Percentiles rank a stretch among this genome's conserved stretches.
Evolutionary conservation across 805 yeast genomes (phyloP).

Genomic region (Yamadazyma tumulicola): DNA sequence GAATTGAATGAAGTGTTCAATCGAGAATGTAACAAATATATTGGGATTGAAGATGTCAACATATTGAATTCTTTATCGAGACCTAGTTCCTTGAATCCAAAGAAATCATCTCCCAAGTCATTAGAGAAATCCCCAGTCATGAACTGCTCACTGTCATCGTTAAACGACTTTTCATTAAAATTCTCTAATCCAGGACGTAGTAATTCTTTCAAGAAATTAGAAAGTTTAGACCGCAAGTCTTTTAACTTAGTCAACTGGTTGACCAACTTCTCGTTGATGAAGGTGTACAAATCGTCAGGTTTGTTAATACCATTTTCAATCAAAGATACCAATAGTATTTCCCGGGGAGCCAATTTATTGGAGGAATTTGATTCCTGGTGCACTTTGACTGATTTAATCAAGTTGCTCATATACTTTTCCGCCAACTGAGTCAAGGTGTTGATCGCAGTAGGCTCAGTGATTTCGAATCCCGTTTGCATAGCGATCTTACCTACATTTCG

Average conservation of each 20-base stretch:
- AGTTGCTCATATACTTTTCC: slow-evolving; percentile 70
- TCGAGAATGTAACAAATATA: slow-evolving; percentile 79
- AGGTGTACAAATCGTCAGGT: slow-evolving; percentile 71
- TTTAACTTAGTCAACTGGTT: slow-evolving; percentile 66
- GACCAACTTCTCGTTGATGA: slow-evolving; percentile 66
- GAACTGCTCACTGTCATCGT: slow-evolving; percentile 90
- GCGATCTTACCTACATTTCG: slow-evolving; percentile 72
- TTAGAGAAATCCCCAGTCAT: slow-evolving; percentile 91
- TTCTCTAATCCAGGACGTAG: slow-evolving; percentile 78
- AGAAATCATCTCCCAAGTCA: slow-evolving; percentile 95
- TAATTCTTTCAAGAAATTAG: slow-evolving; percentile 70
- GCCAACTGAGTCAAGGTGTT: slow-evolving; percentile 81
- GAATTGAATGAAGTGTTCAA: slow-evolving; percentile 55
- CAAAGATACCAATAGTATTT: slow-evolving; percentile 58
- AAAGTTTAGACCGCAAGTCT: slow-evolving; percentile 65
- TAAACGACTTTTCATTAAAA: slow-evolving; percentile 72
- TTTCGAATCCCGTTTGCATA: slow-evolving; percentile 91
- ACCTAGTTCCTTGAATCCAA: slow-evolving; percentile 93
- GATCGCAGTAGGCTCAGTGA: slow-evolving; percentile 72
- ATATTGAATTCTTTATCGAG: slow-evolving; percentile 88
- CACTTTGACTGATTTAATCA: slow-evolving; percentile 65
- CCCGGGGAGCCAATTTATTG: slow-evolving; percentile 37
- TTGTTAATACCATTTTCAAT: slow-evolving; percentile 84
- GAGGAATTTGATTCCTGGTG: slow-evolving; percentile 64
- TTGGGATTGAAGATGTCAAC: slow-evolving; percentile 80